These are phyloP conservation scores for Aspergillus taichungensis DNA, from an alignment of 495 filamentous ascomycete genomes.

Conservation along the genomic window DNA sequence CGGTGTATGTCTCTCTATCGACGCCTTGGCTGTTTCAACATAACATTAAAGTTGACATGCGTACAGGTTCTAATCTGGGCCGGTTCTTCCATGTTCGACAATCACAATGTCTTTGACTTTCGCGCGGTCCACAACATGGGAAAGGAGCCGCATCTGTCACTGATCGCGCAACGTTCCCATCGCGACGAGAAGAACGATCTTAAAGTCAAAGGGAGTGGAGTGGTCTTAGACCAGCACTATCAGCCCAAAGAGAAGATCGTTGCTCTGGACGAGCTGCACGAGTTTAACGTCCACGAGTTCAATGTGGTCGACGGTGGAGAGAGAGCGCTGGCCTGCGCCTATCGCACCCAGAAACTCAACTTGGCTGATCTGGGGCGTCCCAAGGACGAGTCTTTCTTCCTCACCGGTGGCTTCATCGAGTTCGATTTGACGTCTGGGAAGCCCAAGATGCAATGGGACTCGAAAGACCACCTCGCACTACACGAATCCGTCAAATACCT, in stretches of 20 bases:
- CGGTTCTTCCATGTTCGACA: constrained; percentile 27
- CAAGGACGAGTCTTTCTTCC: constrained; percentile 28
- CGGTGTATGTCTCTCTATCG: constrained; percentile 13
- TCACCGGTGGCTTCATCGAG: constrained; percentile 35
- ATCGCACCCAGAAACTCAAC: constrained; percentile 32
- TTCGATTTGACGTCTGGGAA: constrained; percentile 38
- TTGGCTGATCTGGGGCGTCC: constrained; percentile 38
- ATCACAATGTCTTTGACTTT: constrained; percentile 34
- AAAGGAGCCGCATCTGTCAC: constrained; percentile 33
- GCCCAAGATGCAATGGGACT: constrained; percentile 40
- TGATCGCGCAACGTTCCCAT: constrained; percentile 35
- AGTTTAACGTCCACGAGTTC: constrained; percentile 46
- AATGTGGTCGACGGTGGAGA: constrained; percentile 34
- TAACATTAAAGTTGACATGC: too few relatives aligned
- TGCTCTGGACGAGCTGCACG: constrained; percentile 27
- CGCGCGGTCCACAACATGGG: constrained; percentile 29
- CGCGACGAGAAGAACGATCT: constrained; percentile 16
- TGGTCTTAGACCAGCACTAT: constrained; percentile 28
- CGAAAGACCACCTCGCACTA: constrained; percentile 31
- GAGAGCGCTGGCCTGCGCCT: constrained; percentile 39
- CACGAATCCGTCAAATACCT: constrained; percentile 35
- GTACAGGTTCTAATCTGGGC: constrained; percentile 31
- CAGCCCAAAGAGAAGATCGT: constrained; percentile 28
- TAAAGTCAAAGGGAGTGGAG: constrained; percentile 22
- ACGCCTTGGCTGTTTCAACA: too few relatives aligned